Base-by-base conservation (phyloP, 2,329 filamentous ascomycete genomes). In the Diaporthe eres region DNA sequence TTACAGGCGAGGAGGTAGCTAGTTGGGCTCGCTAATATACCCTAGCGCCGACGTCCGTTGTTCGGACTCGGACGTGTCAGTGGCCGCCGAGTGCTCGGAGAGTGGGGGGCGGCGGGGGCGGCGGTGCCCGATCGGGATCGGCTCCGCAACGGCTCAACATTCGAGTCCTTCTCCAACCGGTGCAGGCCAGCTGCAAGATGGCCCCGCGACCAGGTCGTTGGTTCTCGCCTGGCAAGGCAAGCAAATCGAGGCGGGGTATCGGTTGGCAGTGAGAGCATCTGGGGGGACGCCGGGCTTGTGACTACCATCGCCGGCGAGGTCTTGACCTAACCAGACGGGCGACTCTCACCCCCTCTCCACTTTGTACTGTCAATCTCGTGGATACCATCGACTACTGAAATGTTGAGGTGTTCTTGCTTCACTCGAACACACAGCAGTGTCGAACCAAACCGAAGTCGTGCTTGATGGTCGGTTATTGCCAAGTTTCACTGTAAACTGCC, bases 341-440 rank as follows among this genome's bases (percentile, higher is more conserved):
- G 63, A 68, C 63, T 68, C 63, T 31, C 63, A 68, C 63, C 63
- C 63, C 47, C 47, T 68, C 63, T 68, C 63, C 63, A 67, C 63
- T 49, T 34, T 12, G 44, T 34, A 15, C 28, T 37, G 13, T n/a
- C 61, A 44, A 22, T 49, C 63, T 28, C 28, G 39, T 65, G 60
- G 25, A 28, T 28, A 65, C n/a, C 60, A 47, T 22, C 25, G 15
- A 65, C 60, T 31, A 10, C 17, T 31, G 42, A 47, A 31, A 31
- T 31, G 17, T 31, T 31, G n/a, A 44, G 10, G 12, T 47, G 10
- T 65, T 31, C n/a, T 37, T 51, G 28, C 28, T 67, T 34, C 19
- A n/a, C 44, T 51, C 34, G 44, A 34, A 49, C 42, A 49, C 42
- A n/a, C 12, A 9, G 51, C 28, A 25, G 10, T 28, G 22, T 19